These are phyloP conservation scores for Mucor racemosus DNA, from an alignment of 371 early-diverging fungal species.

Conservation along the genomic window DNA sequence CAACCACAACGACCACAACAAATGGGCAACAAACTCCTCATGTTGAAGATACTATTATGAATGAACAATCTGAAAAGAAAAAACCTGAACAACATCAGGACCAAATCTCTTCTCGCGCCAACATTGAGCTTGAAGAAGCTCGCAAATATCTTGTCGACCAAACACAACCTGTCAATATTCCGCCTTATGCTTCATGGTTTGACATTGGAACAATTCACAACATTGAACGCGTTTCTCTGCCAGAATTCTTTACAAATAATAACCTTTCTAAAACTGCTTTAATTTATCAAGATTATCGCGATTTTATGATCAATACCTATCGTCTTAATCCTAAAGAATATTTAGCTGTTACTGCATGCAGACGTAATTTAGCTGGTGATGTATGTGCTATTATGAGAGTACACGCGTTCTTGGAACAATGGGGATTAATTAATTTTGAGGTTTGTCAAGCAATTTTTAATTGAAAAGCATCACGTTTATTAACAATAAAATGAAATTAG, in stretches of 20 bases:
- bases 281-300: conserved; percentile 94
- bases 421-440: conserved; percentile 99
- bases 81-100: conserved; percentile 1
- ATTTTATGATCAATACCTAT: conserved; percentile 98
- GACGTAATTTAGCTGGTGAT: conserved; percentile 95
- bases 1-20: not conserved
- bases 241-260: conserved; percentile 94
- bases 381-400: conserved; percentile 97
- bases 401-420: conserved; percentile 98
- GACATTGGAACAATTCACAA: conserved; percentile 81
- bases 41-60: not conserved
- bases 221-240: conserved; percentile 90
- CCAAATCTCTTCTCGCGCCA: conserved; percentile 26
- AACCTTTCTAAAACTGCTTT: conserved; percentile 92
- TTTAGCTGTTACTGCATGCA: conserved; percentile 94
- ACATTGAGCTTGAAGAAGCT: conserved; percentile 74
- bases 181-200: conserved; percentile 96
- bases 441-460: conserved; percentile 43
- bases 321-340: conserved; percentile 95
- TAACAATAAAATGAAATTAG: conserved; percentile 39
- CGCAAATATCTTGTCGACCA: conserved; percentile 74
- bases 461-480: not conserved
- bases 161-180: conserved; percentile 77
- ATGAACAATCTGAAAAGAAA: conserved; percentile 2
- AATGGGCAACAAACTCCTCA: not conserved